phyloP scores from a whole-genome alignment of 441 rosid genomes.

The Erysimum cheiri region DNA sequence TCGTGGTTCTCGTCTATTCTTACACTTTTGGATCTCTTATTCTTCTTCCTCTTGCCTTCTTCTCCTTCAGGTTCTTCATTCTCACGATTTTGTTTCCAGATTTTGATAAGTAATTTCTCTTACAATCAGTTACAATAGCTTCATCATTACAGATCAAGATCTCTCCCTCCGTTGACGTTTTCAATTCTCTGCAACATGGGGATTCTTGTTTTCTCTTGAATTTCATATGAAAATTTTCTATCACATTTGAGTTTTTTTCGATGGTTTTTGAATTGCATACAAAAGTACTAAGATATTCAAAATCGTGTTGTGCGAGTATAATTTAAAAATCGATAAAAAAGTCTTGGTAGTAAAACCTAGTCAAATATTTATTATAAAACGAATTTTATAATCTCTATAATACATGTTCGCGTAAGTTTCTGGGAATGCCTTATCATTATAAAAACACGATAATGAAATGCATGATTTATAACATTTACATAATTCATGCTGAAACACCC shows the following conservation, averaged over 20 bases:
- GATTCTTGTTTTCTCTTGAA: conserved; percentile 34
- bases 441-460: too few relatives aligned
- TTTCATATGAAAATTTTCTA: neutral
- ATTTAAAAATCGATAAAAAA: too few relatives aligned
- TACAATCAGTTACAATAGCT: too few relatives aligned
- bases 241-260: neutral
- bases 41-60: conserved; percentile 59
- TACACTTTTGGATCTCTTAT: conserved; percentile 52
- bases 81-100: conserved; percentile 1
- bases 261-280: neutral
- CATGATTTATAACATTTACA: too few relatives aligned
- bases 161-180: conserved; percentile 39
- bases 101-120: conserved; percentile 15
- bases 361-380: too few relatives aligned
- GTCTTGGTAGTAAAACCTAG: too few relatives aligned
- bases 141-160: conserved; percentile 33
- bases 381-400: too few relatives aligned
- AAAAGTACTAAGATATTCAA: too few relatives aligned
- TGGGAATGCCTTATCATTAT: too few relatives aligned
- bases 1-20: conserved; percentile 36
- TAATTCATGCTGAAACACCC: too few relatives aligned
- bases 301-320: too few relatives aligned
- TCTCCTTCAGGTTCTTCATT: conserved; percentile 53
- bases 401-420: too few relatives aligned
- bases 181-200: conserved; percentile 33